Evolutionary conservation across 768 basidiomycete species (phyloP), one percentile per base, ranked within the genome.

Genomic region (Austroboletus eburneus): DNA sequence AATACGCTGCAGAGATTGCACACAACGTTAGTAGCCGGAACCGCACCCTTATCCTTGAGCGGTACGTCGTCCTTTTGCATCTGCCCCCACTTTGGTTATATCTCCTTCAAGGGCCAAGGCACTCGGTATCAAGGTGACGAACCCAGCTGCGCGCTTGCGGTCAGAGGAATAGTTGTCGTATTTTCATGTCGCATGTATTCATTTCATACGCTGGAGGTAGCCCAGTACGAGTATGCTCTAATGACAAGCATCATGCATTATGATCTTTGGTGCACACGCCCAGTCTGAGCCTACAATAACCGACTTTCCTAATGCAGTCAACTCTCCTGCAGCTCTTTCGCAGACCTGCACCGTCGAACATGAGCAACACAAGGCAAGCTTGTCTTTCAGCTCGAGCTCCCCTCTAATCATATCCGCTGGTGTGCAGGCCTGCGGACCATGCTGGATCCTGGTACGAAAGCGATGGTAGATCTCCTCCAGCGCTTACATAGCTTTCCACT

Each of bases 11-110:
- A 44, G 91, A 95, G 69, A 92, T 99, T 59, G 96, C 96, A 43
- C 94, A 96, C 79, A 85, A 82, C 57, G 93, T 99, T 55, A 90
- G 86, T 74, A 89, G 88, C 77, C 86, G 91, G 68, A 97, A 98
- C 79, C 89, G 96, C 58, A 83, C 84, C 45, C 72, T 78, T 47
- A 93, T 99, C 58, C 73, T 98, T 42, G 91, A 94, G 72, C 80
- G 93, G 86, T 89, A 52, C 2, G 58, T 50, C 33, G 35, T 73
- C 68, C 20, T 4, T 8, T 32, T 17, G 17, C 25, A 27, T 27
- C 25, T 10, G 25, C 39, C 9, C 18, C 13, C 32, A 20, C 36
- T 32, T 41, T 55, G 33, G 52, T 48, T 43, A 61, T 42, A 44
- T 27, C 17, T 33, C 29, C 42, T 12, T 17, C 52, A 57, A 92